Evolutionary conservation across 2,329 filamentous ascomycete species (phyloP).

Genomic region (Colletotrichum sp.): DNA sequence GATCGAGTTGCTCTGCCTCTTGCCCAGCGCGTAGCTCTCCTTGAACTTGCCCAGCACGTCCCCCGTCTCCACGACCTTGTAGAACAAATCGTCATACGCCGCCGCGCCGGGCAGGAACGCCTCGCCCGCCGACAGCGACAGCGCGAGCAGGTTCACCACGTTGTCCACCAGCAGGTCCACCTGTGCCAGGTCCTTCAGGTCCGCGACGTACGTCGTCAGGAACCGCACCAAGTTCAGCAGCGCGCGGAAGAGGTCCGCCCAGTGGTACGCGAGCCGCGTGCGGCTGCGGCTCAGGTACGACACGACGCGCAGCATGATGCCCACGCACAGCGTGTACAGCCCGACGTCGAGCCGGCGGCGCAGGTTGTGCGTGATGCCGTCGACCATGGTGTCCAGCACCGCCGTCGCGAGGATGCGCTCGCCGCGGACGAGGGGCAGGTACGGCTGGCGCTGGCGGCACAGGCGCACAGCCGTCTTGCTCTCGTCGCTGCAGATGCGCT

Average conservation of each 20-base stretch:
- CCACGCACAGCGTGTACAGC: constrained; percentile 82
- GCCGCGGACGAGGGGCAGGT: constrained; percentile 74
- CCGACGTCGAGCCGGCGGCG: constrained; percentile 83
- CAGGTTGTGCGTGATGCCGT: constrained; percentile 93
- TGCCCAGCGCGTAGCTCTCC: constrained; percentile 70
- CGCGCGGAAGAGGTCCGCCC: constrained; percentile 92
- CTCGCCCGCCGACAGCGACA: constrained; percentile 86
- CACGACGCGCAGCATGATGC: constrained; percentile 81
- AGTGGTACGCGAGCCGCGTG: constrained; percentile 86
- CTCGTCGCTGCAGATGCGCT: constrained; percentile 83
- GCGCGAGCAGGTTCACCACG: constrained; percentile 81
- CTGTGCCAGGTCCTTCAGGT: constrained; percentile 72
- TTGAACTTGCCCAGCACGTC: constrained; percentile 84
- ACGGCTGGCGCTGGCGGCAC: constrained; percentile 88
- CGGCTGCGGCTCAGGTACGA: constrained; percentile 84
- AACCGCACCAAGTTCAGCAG: constrained; percentile 89
- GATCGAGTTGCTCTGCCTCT: constrained; percentile 72
- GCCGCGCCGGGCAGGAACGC: constrained; percentile 87
- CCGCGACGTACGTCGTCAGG: constrained; percentile 82
- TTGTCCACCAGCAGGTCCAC: constrained; percentile 78
- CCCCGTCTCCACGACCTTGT: constrained; percentile 94
- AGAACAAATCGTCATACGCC: constrained; percentile 95
- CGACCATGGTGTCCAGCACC: constrained; percentile 85
- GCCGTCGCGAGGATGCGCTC: constrained; percentile 77
- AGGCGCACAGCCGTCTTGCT: constrained; percentile 77